Conservation (phyloP, 495 filamentous ascomycete genomes). For the Xanthoparmelia taractica region DNA sequence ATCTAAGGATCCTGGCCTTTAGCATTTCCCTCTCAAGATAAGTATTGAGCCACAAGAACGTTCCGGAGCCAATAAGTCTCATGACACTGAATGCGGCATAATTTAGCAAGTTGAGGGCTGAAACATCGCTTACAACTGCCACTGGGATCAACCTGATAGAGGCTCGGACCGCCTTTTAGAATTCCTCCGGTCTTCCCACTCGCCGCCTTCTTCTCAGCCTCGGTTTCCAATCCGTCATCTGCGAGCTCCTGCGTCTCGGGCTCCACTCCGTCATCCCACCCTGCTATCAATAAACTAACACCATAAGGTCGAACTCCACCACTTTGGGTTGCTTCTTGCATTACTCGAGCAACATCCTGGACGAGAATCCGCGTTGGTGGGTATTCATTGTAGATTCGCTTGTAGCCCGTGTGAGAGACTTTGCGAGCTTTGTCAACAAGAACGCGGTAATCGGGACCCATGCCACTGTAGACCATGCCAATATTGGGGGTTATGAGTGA, state of each 20-base stretch:
- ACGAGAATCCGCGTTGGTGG: conserved; percentile 96
- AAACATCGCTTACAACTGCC: conserved; percentile 45
- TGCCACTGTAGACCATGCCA: conserved; percentile 99
- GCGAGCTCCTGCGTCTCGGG: conserved; percentile 55
- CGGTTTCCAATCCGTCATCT: conserved; percentile 40
- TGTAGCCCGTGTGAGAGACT: conserved; percentile 98
- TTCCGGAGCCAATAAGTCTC: background rate
- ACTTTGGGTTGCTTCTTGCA: conserved; percentile 97
- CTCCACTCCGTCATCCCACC: conserved; percentile 95
- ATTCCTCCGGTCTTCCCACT: conserved; percentile 85
- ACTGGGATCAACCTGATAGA: conserved; percentile 97
- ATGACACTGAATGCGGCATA: background rate
- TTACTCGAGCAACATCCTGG: conserved; percentile 93
- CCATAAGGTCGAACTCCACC: conserved; percentile 98
- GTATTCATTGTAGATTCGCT: conserved; percentile 99
- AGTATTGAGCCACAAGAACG: background rate
- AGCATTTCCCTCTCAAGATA: background rate
- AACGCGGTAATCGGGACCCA: conserved; percentile 97
- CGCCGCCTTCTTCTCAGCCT: conserved; percentile 57
- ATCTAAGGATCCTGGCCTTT: conserved; percentile 38
- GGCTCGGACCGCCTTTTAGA: conserved; percentile 87
- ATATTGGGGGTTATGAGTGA: conserved; percentile 97
- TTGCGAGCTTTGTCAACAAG: conserved; percentile 96
- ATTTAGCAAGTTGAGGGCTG: background rate
- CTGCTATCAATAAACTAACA: conserved; percentile 87